Base-by-base conservation (phyloP, 1,139 yeast genomes). In the Nakaseomyces nivariensis region DNA sequence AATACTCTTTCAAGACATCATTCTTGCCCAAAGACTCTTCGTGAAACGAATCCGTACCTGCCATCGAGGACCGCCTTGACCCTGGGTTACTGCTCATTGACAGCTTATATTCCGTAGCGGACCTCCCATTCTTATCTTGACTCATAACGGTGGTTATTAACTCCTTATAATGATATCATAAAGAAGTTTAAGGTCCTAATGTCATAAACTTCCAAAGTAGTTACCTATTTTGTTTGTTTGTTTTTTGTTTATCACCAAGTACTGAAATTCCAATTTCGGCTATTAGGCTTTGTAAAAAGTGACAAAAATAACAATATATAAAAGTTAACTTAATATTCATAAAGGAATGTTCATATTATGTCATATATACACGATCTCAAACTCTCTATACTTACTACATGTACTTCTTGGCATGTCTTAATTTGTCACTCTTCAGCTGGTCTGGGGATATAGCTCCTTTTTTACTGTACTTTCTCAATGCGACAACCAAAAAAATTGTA, bases 401-500 rank as follows among this genome's bases (percentile, higher is more conserved):
- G 50, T 55, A 66, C 52, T 64, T 72, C 46, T 64, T 66, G 1
- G 79, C 76, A 55, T 75, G 78, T 49, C 61, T 71, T 56, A 76
- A 49, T 55, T 76, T 76, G 29, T 74, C 78, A 25, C 64, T 61
- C 51, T 68, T 62, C 44, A 64, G 45, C 45, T 63, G 60, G 4
- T 57, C 55, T 46, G 58, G 67, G 68, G 78, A 58, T 58, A 75
- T 51, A 57, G 67, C 58, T 63, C 62, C 64, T 63, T 79, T 62
- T 66, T 70, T 51, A 41, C 60, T 60, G 51, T 49, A 54, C 64
- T 77, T 79, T 59, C 68, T 76, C 53, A 84, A 63, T 9, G 86
- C 80, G 34, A 76, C 67, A 49, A 78, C 66, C 26, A 90, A 72
- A 64, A 86, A 75, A 34, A 82, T 78, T 0, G 89, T 62, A 45